Evolutionary conservation across 495 filamentous ascomycete genomes (phyloP).

Genomic region (Penicillium chermesinum): DNA sequence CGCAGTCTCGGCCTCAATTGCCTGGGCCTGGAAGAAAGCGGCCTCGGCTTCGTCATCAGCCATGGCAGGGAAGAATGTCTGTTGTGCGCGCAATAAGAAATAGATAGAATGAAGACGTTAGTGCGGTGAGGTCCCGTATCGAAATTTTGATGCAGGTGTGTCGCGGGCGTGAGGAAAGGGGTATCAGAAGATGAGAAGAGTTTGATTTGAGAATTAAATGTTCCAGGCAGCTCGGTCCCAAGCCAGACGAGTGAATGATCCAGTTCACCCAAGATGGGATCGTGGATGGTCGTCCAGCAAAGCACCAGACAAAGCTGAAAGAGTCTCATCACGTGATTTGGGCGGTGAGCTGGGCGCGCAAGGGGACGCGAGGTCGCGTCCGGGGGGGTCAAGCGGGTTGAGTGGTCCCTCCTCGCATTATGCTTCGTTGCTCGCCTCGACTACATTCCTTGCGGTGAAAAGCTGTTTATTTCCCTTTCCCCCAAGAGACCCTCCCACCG

Average conservation of each 20-base stretch:
- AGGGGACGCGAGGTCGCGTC: conserved; percentile 28
- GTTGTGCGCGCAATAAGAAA: conserved; percentile 5
- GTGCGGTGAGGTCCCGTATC: background rate
- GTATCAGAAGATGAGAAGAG: too few species aligned
- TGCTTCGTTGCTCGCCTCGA: conserved; percentile 11
- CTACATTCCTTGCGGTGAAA: conserved; percentile 25
- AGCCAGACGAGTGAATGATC: background rate
- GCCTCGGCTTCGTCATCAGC: conserved; percentile 57
- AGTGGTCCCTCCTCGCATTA: conserved; percentile 17
- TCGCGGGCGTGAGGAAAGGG: too few species aligned
- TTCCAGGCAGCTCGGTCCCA: background rate
- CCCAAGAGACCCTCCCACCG: conserved; percentile 19
- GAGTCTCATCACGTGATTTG: conserved; percentile 13
- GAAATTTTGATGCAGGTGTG: background rate
- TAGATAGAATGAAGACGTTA: background rate
- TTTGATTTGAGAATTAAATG: too few species aligned
- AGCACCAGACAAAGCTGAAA: background rate
- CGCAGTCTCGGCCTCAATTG: conserved; percentile 43
- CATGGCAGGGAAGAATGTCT: conserved; percentile 35
- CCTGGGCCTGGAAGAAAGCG: conserved; percentile 55
- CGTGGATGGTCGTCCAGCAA: background rate
- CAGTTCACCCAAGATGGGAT: background rate
- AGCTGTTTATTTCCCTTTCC: conserved; percentile 13
- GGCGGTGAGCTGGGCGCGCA: conserved; percentile 23
- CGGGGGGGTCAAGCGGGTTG: conserved; percentile 5